Evolutionary conservation across 805 yeast genomes (phyloP).

Genomic region (Kregervanrija delftensis): DNA sequence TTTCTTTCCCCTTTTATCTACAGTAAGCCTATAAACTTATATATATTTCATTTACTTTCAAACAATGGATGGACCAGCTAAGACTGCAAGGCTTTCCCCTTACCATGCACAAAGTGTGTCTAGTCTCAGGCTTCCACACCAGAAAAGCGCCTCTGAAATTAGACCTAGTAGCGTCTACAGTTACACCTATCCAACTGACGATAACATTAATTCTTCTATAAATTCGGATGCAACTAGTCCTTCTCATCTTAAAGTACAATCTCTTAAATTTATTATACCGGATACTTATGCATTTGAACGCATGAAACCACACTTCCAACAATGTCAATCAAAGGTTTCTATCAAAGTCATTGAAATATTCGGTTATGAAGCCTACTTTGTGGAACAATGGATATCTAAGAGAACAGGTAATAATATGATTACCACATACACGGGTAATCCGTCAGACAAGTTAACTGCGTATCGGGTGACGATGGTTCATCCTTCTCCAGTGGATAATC

Average conservation of each 20-base stretch:
- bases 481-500: background rate
- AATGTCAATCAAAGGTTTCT: background rate
- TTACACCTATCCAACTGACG: background rate
- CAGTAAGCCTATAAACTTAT: no score
- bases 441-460: constrained; percentile 55
- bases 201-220: no score
- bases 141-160: background rate
- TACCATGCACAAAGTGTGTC: no score
- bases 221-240: no score
- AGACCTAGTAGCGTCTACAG: background rate
- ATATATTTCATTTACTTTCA: no score
- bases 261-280: constrained; percentile 4
- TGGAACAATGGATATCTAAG: constrained; percentile 89
- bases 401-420: constrained; percentile 62
- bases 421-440: constrained; percentile 81
- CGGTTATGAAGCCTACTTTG: constrained; percentile 87
- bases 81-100: no score
- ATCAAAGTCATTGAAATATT: background rate
- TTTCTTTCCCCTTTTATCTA: no score
- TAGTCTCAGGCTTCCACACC: no score
- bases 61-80: no score
- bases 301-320: constrained; percentile 6
- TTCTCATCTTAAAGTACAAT: background rate
- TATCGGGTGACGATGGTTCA: constrained; percentile 37
- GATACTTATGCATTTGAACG: constrained; percentile 6